Evolutionary conservation across 345 rosid genomes (phyloP), one percentile per base, ranked within the genome.

Genomic region (Schrenkiella parvula): DNA sequence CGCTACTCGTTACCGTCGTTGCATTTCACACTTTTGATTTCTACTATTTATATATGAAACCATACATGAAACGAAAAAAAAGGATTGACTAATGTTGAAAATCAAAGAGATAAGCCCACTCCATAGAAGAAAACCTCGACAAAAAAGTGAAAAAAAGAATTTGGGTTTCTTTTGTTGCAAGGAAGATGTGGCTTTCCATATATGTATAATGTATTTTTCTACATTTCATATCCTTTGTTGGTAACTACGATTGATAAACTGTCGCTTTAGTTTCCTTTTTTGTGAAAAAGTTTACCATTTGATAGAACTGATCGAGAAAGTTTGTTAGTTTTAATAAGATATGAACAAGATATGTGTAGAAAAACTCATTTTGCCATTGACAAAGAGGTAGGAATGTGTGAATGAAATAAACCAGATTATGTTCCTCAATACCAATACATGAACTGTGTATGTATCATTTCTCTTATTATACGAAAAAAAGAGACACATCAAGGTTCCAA

Each of bases 1-100:
- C 0, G 84, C 86, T 4, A 76, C 88, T 50, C 68, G 91, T 64
- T 92, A 89, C 38, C 86, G 92, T 65, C 85, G 96, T 75, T 85
- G 95, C 83, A 84, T 84, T 42, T 89, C 98, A 25, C 87, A 82
- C 55, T 85, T 82, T 73, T 89, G 51, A 84, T 31, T n/a, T 29
- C 17, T 17, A 13, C 9, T 42, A 7, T 6, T 43, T 44, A 23
- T 13, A 7, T 43, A 19, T 64, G 28, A 29, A 75, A 61, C 13
- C 31, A 52, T 48, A 63, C 66, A 72, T 28, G 56, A 57, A 11
- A 35, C 7, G 12, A 32, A 32, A 50, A 14, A 10, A 3, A 19
- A 47, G 18, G 25, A 2, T 5, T 22, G 23, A n/a, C 5, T 14
- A 29, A 51, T 46, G 44, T 29, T 69, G 18, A 57, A 32, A 44